phyloP scores from a whole-genome alignment of 768 basidiomycete species.

The Pleurotus pulmonarius region DNA sequence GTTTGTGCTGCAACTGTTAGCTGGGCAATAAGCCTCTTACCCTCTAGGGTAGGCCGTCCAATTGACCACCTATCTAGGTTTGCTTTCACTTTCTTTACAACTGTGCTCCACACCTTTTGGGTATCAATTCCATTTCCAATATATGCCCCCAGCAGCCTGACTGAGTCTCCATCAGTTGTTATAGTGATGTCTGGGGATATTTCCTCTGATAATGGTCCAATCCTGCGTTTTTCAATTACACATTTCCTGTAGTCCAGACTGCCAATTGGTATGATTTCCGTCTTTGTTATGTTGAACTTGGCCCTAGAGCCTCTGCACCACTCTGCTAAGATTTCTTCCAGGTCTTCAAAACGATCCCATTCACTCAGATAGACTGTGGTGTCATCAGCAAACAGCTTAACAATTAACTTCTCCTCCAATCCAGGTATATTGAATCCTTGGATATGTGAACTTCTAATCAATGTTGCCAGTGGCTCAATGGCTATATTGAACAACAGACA shows the following conservation, averaged over 20 bases:
- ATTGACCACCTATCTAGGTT: background rate
- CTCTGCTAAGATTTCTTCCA: background rate
- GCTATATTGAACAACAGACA: too few relatives aligned
- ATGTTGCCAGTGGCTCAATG: too few relatives aligned
- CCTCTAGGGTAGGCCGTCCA: slow-evolving; percentile 11
- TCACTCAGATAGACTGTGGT: too few relatives aligned
- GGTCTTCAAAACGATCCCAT: too few relatives aligned
- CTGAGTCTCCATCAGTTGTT: background rate
- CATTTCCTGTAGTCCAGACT: background rate
- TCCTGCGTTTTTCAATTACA: background rate
- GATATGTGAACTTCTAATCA: too few relatives aligned
- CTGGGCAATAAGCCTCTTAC: slow-evolving; percentile 15
- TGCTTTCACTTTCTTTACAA: background rate
- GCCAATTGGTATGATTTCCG: background rate
- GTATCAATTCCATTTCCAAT: background rate
- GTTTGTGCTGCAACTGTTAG: slow-evolving; percentile 18
- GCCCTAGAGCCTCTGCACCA: background rate
- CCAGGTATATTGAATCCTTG: too few relatives aligned
- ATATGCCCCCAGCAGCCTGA: background rate
- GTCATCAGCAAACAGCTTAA: too few relatives aligned
- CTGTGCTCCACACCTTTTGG: background rate
- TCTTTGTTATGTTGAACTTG: background rate
- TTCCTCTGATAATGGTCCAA: background rate
- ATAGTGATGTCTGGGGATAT: background rate
- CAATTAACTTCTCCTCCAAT: too few relatives aligned